Percentiles rank a stretch among this genome's conserved stretches.
phyloP scores from a whole-genome alignment of 2,329 filamentous ascomycete genomes.

The Cladosporium sp. region DNA sequence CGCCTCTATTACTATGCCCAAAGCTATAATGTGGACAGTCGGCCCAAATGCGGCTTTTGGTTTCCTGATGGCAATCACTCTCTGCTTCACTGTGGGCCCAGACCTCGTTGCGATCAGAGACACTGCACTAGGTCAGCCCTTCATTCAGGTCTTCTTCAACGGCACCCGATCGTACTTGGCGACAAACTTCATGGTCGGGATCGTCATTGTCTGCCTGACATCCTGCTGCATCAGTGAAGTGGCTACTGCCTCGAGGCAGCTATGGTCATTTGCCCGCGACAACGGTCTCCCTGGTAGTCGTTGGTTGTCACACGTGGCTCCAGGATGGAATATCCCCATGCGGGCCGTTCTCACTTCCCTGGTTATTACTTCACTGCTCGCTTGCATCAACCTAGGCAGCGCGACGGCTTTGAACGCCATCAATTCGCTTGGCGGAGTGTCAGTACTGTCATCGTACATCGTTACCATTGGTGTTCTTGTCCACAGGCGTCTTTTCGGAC shows the following conservation, averaged over 20 bases:
- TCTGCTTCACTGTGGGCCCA: conserved; percentile 38
- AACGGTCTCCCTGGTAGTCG: conserved; percentile 7
- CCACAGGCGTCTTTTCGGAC: conserved; percentile 19
- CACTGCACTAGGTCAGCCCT: conserved; percentile 44
- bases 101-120: conserved; percentile 35
- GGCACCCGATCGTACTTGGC: conserved; percentile 31
- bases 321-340: conserved; percentile 21
- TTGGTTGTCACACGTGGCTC: conserved; percentile 18
- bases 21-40: conserved; percentile 31
- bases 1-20: conserved; percentile 32
- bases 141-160: conserved; percentile 49
- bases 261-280: conserved; percentile 42
- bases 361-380: conserved; percentile 17
- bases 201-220: conserved; percentile 31
- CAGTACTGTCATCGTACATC: conserved; percentile 21
- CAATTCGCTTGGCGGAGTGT: conserved; percentile 19
- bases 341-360: conserved; percentile 17
- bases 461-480: conserved; percentile 23
- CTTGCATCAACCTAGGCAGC: conserved; percentile 19
- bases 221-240: conserved; percentile 40
- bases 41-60: conserved; percentile 28
- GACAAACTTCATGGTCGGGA: conserved; percentile 32
- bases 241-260: conserved; percentile 45
- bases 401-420: conserved; percentile 19
- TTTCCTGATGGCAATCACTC: conserved; percentile 33